Base-by-base conservation (phyloP, 805 yeast species). In the Cyberlindnera subsufficiens region DNA sequence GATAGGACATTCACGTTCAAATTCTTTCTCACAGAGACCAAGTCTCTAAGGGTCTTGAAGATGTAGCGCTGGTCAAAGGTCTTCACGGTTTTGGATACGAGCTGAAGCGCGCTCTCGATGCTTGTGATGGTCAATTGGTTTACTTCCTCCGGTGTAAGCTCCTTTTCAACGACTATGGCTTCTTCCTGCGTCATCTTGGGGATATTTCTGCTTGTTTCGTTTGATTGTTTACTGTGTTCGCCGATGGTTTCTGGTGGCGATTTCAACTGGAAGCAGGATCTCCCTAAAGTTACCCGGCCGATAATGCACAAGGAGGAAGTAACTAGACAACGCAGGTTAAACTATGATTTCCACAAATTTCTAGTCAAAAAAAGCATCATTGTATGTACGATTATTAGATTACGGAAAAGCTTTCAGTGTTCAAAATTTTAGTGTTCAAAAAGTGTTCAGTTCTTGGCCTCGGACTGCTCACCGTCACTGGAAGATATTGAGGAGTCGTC, bases 21-120 rank as follows among this genome's bases (percentile, higher is more conserved):
- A 32, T 75, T 70, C 44, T 81, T 75, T 66, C 97, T 79, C 49
- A 91, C 69, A 2, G 79, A 69, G 7, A 90, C 86, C 54, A 90
- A 70, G 49, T 87, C 95, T 49, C 96, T 81, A 50, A 93, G 75
- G 18, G 87, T 90, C 58, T 85, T 86, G 63, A 91, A 75, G 37
- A 93, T 78, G 65, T 84, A 86, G 51, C 97, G 78, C 52, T 95
- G 86, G 64, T 93, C 99, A 60, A 80, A 79, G 42, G 79, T 78
- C 37, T 76, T 61, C 10, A 82, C 82, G 3, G 90, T 82, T 63
- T 82, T 82, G 14, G 65, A 49, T 17, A 65, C 57, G 31, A 64
- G 61, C 32, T 56, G 60, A 30, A 68, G 55, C 3, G 68, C 59
- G 6, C 50, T 32, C 38, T 67, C 54, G 25, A 67, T 53, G 30